Conservation (phyloP, 2,329 filamentous ascomycete genomes). For the Diatrype stigma region DNA sequence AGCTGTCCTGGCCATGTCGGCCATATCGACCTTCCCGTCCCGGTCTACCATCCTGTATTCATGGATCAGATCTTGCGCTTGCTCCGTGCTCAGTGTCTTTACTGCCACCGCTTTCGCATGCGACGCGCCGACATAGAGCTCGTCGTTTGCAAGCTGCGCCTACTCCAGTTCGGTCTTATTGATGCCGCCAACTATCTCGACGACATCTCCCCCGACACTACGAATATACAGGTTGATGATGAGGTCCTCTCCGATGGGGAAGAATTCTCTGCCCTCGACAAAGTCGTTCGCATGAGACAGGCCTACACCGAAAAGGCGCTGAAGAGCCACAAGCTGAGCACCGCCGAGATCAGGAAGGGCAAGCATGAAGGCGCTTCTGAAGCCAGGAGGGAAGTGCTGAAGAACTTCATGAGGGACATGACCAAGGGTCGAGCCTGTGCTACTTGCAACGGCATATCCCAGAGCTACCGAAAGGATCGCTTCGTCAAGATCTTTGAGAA, state of each 20-base stretch:
- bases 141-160: constrained; percentile 77
- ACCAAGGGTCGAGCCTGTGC: constrained; percentile 66
- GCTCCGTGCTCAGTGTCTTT: constrained; percentile 81
- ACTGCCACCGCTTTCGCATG: constrained; percentile 84
- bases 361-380: constrained; percentile 85
- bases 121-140: constrained; percentile 71
- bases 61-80: constrained; percentile 87
- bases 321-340: constrained; percentile 49
- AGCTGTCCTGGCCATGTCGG: constrained; percentile 90
- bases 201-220: constrained; percentile 31
- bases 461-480: constrained; percentile 81
- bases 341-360: constrained; percentile 48
- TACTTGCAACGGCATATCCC: constrained; percentile 66
- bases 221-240: constrained; percentile 38
- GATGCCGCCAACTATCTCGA: constrained; percentile 47
- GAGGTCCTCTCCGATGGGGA: constrained; percentile 63
- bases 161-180: constrained; percentile 79
- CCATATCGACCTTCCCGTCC: constrained; percentile 90
- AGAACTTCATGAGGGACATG: constrained; percentile 75
- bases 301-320: constrained; percentile 72
- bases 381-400: constrained; percentile 70
- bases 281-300: constrained; percentile 47
- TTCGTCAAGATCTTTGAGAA: constrained; percentile 94
- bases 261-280: constrained; percentile 50
- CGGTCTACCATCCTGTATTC: constrained; percentile 94